Base-by-base conservation (phyloP, 225 moss, liverwort and hornwort species). In the Pseudoscleropodium purum region DNA sequence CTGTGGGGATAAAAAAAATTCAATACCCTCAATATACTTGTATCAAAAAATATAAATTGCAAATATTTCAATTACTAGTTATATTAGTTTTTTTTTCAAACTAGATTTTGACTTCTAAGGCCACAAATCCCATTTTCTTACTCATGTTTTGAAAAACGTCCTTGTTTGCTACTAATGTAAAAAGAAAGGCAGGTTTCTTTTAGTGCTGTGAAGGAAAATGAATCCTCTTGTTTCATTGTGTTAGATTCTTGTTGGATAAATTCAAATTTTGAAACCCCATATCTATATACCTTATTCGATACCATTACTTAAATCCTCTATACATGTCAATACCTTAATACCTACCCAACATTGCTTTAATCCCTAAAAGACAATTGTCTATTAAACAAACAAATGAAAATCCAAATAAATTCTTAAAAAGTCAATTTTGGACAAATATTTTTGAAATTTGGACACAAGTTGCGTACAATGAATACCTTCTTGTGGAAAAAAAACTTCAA, bases 191-290 rank as follows among this genome's bases (percentile, higher is more conserved):
- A n/a, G n/a, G n/a, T n/a, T n/a, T n/a, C n/a, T n/a, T n/a, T n/a
- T n/a, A n/a, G n/a, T n/a, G n/a, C n/a, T n/a, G n/a, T n/a, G n/a
- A n/a, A n/a, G n/a, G n/a, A n/a, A n/a, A n/a, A n/a, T n/a, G n/a
- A n/a, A n/a, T n/a, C n/a, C n/a, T n/a, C n/a, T n/a, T n/a, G n/a
- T n/a, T n/a, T 11, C 20, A 36, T 19, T 1, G 1, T 37, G 10
- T 20, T 11, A 0, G 3, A 34, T 67, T 36, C 3, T 37, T 19
- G 6, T 5, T 0, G 0, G 3, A 1, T 37, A 20, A 36, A 67
- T 67, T 67, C 37, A 67, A 20, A 36, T 19, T 67, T 19, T 36
- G 6, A 20, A 20, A 11, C 67, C 10, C 11, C 1, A 0, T 19
- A 36, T 67, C 5, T 5, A 0, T 6, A 0, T 67, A 20, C 4